Base-by-base conservation (phyloP, 2,329 filamentous ascomycete genomes). In the Epichloe festucae region DNA sequence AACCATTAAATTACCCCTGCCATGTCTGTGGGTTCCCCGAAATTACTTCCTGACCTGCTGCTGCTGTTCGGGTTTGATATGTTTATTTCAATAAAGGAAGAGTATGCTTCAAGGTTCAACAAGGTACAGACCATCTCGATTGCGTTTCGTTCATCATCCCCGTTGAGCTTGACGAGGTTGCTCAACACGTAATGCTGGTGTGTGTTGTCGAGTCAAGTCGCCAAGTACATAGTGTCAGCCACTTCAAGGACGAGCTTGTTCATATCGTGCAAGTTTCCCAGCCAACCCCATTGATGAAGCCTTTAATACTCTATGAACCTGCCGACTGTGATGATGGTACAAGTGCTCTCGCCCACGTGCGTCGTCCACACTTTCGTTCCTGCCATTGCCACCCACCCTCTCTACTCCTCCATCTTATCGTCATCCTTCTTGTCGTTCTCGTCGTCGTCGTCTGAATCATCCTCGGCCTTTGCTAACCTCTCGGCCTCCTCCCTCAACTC, bases 391-490 rank as follows among this genome's bases (percentile, higher is more conserved):
- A 57, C 48, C 52, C 52, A 51, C 36, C 49, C 48, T 48, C 48
- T 68, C 70, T 84, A 94, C 70, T 93, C 88, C 73, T 95, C 86
- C 89, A 95, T 95, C 76, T 87, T 89, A 63, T 90, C 86, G 34
- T 79, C 79, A 10, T 78, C 76, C 60, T 79, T 73, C 65, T 79
- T 75, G 54, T 76, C 73, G 55, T 78, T 74, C 52, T 88, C 84
- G 15, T 93, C 87, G 42, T 91, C 88, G 56, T 95, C 90, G 23
- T 95, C 89, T 31, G 82, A 85, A 62, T 95, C 89, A 60, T 95
- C 74, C 50, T 87, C 82, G 70, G 88, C 89, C 81, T 93, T 95
- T 49, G 93, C 93, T 71, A 91, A 79, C 68, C 82, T 84, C 77
- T 96, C 89, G 14, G 93, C 93, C 74, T 97, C 91, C 67, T 95